These are phyloP conservation scores for Carnegiea gigantea DNA, from an alignment of 179 eudicot species.

Conservation along the genomic window DNA sequence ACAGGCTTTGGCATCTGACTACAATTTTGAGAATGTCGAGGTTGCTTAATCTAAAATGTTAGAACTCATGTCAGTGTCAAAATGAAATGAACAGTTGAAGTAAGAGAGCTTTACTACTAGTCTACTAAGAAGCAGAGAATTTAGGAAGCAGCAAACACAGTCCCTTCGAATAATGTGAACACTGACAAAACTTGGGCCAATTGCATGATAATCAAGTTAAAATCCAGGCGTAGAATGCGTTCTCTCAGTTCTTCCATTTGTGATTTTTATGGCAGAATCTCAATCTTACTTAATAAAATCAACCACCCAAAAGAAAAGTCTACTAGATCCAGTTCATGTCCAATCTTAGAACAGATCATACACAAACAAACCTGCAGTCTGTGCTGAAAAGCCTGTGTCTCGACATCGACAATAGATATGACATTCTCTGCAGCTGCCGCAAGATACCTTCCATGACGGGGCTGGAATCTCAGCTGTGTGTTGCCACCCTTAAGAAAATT, in stretches of 20 bases:
- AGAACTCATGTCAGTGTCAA: background rate
- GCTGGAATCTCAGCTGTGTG: slow-evolving; percentile 85
- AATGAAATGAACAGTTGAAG: background rate
- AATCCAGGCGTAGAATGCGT: background rate
- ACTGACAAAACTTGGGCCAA: background rate
- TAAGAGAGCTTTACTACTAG: background rate
- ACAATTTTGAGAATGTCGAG: background rate
- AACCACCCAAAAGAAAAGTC: background rate
- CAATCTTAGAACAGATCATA: background rate
- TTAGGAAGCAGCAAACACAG: too few relatives aligned
- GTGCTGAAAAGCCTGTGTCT: slow-evolving; percentile 78
- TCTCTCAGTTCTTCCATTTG: background rate
- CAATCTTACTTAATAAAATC: background rate
- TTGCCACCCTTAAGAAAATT: slow-evolving; percentile 61
- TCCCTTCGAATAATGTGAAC: too few relatives aligned
- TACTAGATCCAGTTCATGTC: background rate
- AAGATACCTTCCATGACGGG: slow-evolving; percentile 85
- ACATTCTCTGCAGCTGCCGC: slow-evolving; percentile 93
- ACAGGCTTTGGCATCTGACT: background rate
- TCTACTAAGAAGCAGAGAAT: background rate
- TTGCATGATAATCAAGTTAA: background rate
- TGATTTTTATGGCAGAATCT: background rate
- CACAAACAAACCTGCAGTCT: slow-evolving; percentile 53
- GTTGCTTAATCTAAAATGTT: background rate
- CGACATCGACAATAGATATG: slow-evolving; percentile 81